Evolutionary conservation across 306 rosid species (phyloP).

Genomic region (Leucaena leucocephala): DNA sequence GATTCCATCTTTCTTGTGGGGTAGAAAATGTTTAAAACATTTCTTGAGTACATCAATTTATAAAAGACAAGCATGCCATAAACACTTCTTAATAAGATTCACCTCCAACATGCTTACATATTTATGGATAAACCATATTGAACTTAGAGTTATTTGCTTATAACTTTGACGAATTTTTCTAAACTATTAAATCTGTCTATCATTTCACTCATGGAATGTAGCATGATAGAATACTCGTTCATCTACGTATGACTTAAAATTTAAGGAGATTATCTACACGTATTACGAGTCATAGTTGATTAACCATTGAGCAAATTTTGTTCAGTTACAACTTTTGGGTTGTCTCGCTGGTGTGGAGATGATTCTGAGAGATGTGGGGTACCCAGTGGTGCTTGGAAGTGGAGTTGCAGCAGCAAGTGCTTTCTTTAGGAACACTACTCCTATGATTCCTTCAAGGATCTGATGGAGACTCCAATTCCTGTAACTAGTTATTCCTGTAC

Average conservation of each 20-base stretch:
- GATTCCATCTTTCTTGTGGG: neutral
- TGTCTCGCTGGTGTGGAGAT: conserved; percentile 99
- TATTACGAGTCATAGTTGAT: neutral
- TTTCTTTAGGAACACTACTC: conserved; percentile 75
- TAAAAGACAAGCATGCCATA: neutral
- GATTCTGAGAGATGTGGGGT: conserved; percentile 93
- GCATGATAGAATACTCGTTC: neutral
- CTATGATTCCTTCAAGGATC: conserved; percentile 89
- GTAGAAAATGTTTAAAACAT: neutral
- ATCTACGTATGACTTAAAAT: neutral
- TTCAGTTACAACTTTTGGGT: conserved; percentile 95
- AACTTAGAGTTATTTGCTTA: neutral
- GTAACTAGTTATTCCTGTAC: conserved; percentile 29
- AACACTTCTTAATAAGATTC: neutral
- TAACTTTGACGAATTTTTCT: neutral
- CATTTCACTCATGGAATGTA: neutral
- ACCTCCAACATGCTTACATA: neutral
- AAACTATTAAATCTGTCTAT: neutral
- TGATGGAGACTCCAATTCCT: conserved; percentile 44
- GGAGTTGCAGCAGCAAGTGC: conserved; percentile 96
- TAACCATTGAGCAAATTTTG: conserved; percentile 1
- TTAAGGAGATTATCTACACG: neutral
- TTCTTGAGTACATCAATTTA: neutral
- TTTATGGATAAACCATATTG: neutral
- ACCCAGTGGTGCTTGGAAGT: conserved; percentile 93